Evolutionary conservation across 2,329 filamentous ascomycete genomes (phyloP), one percentile per base, ranked within the genome.

Genomic region (Teratosphaeriaceae sp.): DNA sequence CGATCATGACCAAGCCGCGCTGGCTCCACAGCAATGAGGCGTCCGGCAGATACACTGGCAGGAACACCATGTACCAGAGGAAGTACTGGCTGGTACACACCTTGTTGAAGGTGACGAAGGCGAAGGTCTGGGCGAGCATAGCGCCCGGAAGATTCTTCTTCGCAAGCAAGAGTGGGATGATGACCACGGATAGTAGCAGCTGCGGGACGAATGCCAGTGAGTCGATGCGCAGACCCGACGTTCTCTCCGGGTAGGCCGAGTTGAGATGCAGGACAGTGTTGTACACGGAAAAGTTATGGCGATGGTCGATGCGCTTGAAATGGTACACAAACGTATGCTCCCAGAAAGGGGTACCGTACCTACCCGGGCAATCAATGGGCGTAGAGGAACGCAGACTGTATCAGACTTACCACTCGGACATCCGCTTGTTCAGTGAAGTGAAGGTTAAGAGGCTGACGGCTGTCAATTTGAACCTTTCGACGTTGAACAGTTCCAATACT

Each of bases 81-180:
- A 98, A 98, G 64, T 98, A 98, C 88, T 95, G 90, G 59, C 88
- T 95, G 2, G 92, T 98, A 74, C 90, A 97, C 49, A 98, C 92
- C 70, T 98, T 98, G 70, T 98, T 98, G 56, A 97, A 97, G 0
- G 88, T 83, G 3, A 97, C 92, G 65, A 98, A 98, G 0, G 90
- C 87, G 66, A 96, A 95, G 0, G 92, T 97, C 67, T 98, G 92
- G 3, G 87, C 88, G 48, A 97, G 77, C 85, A 97, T 89, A 4
- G 86, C 83, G 0, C 81, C 78, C 1, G 89, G 75, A 0, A 98
- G 75, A 56, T 92, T 82, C 55, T 80, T 84, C 62, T 90, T 94
- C 13, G 87, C 86, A 16, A 95, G 68, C 1, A 75, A 73, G 2
- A 95, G 60, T 1, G 87, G 84, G 33, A 97, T 82, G 4, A 86